phyloP scores from a whole-genome alignment of 495 filamentous ascomycete genomes.

The Aspergillus cristatus region DNA sequence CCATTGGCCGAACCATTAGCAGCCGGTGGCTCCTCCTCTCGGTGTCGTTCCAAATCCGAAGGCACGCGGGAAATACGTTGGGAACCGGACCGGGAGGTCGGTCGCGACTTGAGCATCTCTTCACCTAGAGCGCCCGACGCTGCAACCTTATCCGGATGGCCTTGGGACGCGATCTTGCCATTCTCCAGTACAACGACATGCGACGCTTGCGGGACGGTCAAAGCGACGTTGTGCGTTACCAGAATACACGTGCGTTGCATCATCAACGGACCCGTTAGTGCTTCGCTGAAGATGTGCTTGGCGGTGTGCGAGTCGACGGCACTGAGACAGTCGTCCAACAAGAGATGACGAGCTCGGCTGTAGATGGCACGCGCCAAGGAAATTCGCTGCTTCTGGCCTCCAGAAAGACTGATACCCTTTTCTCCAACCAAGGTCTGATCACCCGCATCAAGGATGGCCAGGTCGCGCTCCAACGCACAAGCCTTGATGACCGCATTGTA shows the following conservation, averaged over 20 bases:
- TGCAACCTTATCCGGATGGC: constrained; percentile 65
- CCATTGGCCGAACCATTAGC: constrained; percentile 30
- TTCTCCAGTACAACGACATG: constrained; percentile 83
- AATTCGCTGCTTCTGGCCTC: constrained; percentile 96
- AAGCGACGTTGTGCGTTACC: constrained; percentile 88
- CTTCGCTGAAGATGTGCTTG: constrained; percentile 95
- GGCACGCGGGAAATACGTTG: constrained; percentile 63
- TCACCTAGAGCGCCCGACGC: constrained; percentile 79
- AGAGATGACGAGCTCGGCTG: constrained; percentile 78
- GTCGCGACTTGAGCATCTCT: constrained; percentile 64
- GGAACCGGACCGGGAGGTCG: constrained; percentile 56
- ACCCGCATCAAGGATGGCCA: constrained; percentile 85
- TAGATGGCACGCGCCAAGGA: constrained; percentile 92
- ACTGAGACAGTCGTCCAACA: constrained; percentile 93
- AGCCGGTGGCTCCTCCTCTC: constrained; percentile 8
- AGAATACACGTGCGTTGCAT: constrained; percentile 80
- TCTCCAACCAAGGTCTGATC: constrained; percentile 94
- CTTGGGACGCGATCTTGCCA: constrained; percentile 69
- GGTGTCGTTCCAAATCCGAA: constrained; percentile 40
- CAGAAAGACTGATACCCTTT: constrained; percentile 93
- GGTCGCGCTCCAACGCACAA: constrained; percentile 86
- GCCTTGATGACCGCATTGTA: constrained; percentile 85
- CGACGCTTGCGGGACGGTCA: constrained; percentile 70
- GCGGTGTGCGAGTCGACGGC: constrained; percentile 98
- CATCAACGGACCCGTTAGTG: constrained; percentile 88